A percentile compares a stretch with the other conserved stretches of the same genome.
Evolutionary conservation across 108 stramenopile genomes (phyloP).

Genomic region (Nitzschia inconspicua): DNA sequence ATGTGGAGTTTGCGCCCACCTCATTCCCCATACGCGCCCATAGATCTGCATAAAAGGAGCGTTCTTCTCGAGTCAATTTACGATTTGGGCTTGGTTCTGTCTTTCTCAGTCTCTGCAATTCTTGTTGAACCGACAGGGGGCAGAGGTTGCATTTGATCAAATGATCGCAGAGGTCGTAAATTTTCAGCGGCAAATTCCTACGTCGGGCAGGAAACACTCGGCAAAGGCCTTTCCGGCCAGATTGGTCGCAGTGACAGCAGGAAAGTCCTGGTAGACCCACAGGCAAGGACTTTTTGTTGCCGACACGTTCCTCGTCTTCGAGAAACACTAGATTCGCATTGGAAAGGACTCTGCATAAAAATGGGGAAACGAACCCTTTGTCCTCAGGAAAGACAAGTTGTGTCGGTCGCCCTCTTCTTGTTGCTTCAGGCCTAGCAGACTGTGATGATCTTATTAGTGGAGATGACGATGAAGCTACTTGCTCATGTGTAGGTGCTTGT

Average conservation of each 20-base stretch:
- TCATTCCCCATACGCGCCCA: slow-evolving; percentile 10
- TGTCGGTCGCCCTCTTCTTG: too few species aligned
- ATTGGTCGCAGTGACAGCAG: slow-evolving; percentile 36
- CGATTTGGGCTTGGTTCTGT: neutral
- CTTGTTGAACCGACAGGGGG: slow-evolving; percentile 26
- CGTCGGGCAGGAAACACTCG: slow-evolving; percentile 40
- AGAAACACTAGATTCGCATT: slow-evolving; percentile 25
- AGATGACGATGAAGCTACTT: too few species aligned
- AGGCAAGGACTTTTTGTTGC: slow-evolving; percentile 30
- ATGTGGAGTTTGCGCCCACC: neutral
- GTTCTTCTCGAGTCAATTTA: slow-evolving; percentile 1
- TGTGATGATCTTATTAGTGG: too few species aligned
- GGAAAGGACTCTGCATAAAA: slow-evolving; percentile 32
- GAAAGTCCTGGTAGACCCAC: slow-evolving; percentile 34
- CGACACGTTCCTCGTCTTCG: slow-evolving; percentile 21
- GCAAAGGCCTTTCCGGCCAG: slow-evolving; percentile 20
- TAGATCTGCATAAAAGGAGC: neutral
- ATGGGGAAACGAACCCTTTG: slow-evolving; percentile 14
- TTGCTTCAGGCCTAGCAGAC: too few species aligned
- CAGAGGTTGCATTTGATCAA: slow-evolving; percentile 31
- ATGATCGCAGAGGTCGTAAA: slow-evolving; percentile 43
- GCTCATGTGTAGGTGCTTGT: too few species aligned
- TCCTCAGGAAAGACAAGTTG: slow-evolving; percentile 30
- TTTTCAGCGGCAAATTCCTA: slow-evolving; percentile 34
- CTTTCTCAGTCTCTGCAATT: slow-evolving; percentile 9